A percentile compares a stretch with the other conserved stretches of the same genome.
These are phyloP conservation scores for Pholiota adiposa DNA, from an alignment of 1,284 basidiomycete genomes.

Conservation along the genomic window DNA sequence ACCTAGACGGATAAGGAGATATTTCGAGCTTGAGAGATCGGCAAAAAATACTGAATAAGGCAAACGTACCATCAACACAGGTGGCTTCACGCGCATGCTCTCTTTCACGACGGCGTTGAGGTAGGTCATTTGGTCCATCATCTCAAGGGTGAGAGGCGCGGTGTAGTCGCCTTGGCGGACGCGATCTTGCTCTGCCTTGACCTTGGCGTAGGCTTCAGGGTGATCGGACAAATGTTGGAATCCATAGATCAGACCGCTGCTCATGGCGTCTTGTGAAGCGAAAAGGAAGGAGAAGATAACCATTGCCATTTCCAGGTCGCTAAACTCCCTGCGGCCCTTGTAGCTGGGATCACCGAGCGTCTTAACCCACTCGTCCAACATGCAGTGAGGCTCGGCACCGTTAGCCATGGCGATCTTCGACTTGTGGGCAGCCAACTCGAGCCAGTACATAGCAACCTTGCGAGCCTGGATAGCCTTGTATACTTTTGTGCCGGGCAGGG, in stretches of 20 bases:
- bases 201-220: slow-evolving; percentile 88
- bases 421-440: slow-evolving; percentile 79
- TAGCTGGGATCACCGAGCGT: slow-evolving; percentile 73
- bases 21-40: slow-evolving; percentile 6
- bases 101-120: slow-evolving; percentile 93
- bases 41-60: slow-evolving; percentile 12
- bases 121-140: slow-evolving; percentile 93
- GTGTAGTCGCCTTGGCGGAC: slow-evolving; percentile 83
- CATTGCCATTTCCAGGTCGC: slow-evolving; percentile 95
- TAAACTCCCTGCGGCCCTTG: slow-evolving; percentile 88
- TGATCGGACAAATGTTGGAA: slow-evolving; percentile 97
- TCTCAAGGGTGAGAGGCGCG: slow-evolving; percentile 85
- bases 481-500: slow-evolving; percentile 95
- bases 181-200: slow-evolving; percentile 89
- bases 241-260: slow-evolving; percentile 88
- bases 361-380: slow-evolving; percentile 92
- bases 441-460: slow-evolving; percentile 86
- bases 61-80: slow-evolving; percentile 84
- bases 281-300: slow-evolving; percentile 97
- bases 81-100: slow-evolving; percentile 88
- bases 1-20: slow-evolving; percentile 53
- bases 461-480: slow-evolving; percentile 94
- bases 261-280: slow-evolving; percentile 98
- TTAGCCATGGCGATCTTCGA: slow-evolving; percentile 87
- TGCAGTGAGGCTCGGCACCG: slow-evolving; percentile 84